phyloP scores from a whole-genome alignment of 2,329 filamentous ascomycete species.

The Fusarium sp. region DNA sequence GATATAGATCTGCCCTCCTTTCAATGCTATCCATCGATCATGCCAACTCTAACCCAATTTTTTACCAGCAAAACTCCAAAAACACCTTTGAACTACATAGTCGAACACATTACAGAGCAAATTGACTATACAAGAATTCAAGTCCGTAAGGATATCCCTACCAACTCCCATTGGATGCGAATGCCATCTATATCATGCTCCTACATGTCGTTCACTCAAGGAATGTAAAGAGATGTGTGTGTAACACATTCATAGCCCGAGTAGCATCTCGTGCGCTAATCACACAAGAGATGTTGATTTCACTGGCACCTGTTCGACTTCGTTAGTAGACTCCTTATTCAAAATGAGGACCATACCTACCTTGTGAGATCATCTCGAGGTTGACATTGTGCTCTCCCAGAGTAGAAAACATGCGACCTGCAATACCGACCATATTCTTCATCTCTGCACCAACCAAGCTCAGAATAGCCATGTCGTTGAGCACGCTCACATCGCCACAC shows the following conservation, averaged over 20 bases:
- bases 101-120: background rate
- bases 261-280: constrained; percentile 92
- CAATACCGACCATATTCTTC: constrained; percentile 97
- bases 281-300: constrained; percentile 99
- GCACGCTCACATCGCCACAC: constrained; percentile 89
- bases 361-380: constrained; percentile 99
- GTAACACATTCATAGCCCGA: constrained; percentile 92
- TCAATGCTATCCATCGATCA: background rate
- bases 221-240: constrained; percentile 97
- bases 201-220: constrained; percentile 65
- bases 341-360: constrained; percentile 56
- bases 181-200: background rate
- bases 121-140: background rate
- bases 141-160: constrained; percentile 2
- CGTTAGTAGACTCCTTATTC: background rate
- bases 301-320: constrained; percentile 78
- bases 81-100: constrained; percentile 18
- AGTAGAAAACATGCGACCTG: constrained; percentile 93
- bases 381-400: constrained; percentile 94
- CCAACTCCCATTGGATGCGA: constrained; percentile 16
- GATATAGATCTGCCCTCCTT: background rate
- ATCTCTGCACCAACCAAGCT: constrained; percentile 94
- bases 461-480: constrained; percentile 93
- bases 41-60: constrained; percentile 16
- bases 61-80: constrained; percentile 26